Evolutionary conservation across 192 early-diverging fungal genomes (phyloP).

Genomic region (Diversispora eburnea): DNA sequence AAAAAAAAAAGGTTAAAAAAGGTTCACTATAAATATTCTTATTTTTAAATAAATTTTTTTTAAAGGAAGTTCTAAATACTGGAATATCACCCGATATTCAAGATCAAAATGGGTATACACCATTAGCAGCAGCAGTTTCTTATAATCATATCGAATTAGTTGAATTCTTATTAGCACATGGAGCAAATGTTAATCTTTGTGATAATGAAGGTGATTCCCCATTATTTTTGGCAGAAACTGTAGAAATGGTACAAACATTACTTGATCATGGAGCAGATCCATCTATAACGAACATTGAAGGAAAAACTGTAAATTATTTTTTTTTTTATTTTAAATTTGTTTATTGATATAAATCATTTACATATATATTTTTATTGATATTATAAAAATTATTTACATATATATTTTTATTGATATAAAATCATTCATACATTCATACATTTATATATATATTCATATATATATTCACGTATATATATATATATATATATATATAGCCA

Average conservation of each 20-base stretch:
- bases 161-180: constrained; percentile 58
- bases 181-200: constrained; percentile 64
- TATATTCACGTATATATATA: no score
- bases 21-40: no score
- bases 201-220: constrained; percentile 84
- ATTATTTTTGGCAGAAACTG: constrained; percentile 69
- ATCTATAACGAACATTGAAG: constrained; percentile 57
- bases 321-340: neutral
- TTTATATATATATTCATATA: no score
- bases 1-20: no score
- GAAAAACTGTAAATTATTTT: constrained; percentile 42
- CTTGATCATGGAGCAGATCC: constrained; percentile 70
- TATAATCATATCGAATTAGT: constrained; percentile 67
- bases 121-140: constrained; percentile 74
- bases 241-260: constrained; percentile 62
- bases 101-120: constrained; percentile 79
- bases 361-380: neutral
- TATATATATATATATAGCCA: constrained; percentile 29
- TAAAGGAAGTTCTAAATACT: constrained; percentile 45
- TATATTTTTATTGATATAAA: neutral
- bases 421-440: neutral
- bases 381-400: neutral
- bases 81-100: constrained; percentile 60
- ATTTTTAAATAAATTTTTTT: neutral
- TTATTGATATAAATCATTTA: neutral